Base-by-base conservation (phyloP, 352 stramenopile genomes). In the Saprolegnia parasitica region DNA sequence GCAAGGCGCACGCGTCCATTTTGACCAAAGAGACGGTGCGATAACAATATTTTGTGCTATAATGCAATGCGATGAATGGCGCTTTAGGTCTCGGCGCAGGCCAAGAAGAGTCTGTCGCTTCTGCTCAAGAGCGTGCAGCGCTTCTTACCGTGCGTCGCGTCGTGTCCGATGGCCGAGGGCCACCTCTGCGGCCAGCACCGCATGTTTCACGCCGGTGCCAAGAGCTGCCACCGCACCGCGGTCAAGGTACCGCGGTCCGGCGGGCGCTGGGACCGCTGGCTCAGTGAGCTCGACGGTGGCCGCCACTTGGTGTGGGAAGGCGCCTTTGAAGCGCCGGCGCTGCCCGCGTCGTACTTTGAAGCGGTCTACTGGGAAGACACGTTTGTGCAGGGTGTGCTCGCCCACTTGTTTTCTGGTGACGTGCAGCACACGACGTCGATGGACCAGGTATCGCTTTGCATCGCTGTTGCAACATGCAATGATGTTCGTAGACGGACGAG, bases 41-140 rank as follows among this genome's bases (percentile, higher is more conserved):
- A 11, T 24, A 11, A 8, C 13, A 11, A 6, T 10, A 40, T 8
- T 60, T 8, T 46, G 39, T 15, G 8, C 39, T 16, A 46, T 8
- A 46, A 15, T 8, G 15, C 39, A 46, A 15, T 46, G 8, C 8
- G 8, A 16, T 15, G 15, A 16, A 15, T 15, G 39, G 39, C 39
- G 15, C 13, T n/a, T 6, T 37, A 61, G 54, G 23, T 61, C 13
- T 23, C 54, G 24, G 54, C 54, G 20, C 54, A 61, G 29, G 54
- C 42, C 54, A 61, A 61, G 54, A 61, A 61, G 54, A 61, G 54
- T 29, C 26, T 61, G 20, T 6, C 21, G 54, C 54, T 61, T 9
- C 54, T 61, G 20, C 29, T 61, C 8, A 61, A 23, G 24, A 61
- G 54, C 54, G 20, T 61, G 1, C 54, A 61, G 54, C 54, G 24